These are phyloP conservation scores for Penicillium sp. DNA, from an alignment of 2,329 filamentous ascomycete species.

Conservation along the genomic window DNA sequence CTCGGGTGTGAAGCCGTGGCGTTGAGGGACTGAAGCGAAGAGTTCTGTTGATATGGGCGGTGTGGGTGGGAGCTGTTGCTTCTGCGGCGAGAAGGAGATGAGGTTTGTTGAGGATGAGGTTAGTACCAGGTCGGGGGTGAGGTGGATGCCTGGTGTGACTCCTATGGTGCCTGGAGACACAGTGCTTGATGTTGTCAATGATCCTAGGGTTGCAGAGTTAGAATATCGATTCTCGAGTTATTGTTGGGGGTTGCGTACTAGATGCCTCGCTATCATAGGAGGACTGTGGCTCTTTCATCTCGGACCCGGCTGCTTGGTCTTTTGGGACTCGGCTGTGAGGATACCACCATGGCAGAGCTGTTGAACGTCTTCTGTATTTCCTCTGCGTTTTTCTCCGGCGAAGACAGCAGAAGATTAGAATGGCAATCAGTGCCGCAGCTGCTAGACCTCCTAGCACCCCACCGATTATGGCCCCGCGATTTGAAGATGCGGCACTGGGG, in stretches of 20 bases:
- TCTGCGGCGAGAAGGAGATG: neutral
- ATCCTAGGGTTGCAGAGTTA: neutral
- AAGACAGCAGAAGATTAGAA: slow-evolving; percentile 17
- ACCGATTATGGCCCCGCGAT: slow-evolving; percentile 25
- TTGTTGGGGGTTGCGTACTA: neutral
- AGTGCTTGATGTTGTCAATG: neutral
- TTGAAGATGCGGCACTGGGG: slow-evolving; percentile 2
- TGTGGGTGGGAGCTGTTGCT: neutral
- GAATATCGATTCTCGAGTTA: neutral
- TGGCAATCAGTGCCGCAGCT: slow-evolving; percentile 10
- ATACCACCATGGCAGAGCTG: slow-evolving; percentile 8
- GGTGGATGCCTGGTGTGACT: neutral
- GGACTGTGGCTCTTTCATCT: neutral
- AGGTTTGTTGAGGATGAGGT: neutral
- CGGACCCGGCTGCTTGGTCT: neutral
- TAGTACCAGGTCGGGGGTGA: neutral
- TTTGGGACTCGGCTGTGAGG: neutral
- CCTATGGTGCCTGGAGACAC: neutral
- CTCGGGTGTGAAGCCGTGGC: slow-evolving; percentile 19
- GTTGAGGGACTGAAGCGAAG: neutral
- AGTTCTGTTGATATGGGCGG: neutral
- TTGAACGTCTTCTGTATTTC: neutral
- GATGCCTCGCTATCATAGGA: slow-evolving; percentile 2
- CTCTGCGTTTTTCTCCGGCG: slow-evolving; percentile 18
- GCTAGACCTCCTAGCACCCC: slow-evolving; percentile 21